Base-by-base conservation (phyloP, 257 asterid genomes). In the Forsythia suspensa region DNA sequence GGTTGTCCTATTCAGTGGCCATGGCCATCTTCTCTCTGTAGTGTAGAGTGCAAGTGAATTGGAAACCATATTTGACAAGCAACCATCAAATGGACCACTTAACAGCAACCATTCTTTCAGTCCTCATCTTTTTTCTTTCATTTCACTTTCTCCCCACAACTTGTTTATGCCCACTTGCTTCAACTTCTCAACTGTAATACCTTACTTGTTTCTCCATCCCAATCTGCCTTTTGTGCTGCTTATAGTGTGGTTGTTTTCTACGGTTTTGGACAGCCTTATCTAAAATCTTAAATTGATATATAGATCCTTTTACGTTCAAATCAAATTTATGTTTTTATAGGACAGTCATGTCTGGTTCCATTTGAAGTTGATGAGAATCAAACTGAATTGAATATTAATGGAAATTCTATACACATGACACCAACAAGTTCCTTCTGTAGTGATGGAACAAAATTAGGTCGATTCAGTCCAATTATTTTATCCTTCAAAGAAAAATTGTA, bases 121-220 rank as follows among this genome's bases (percentile, higher is more conserved):
- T 67, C 72, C 69, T n/a, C 57, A 13, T 83, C 81, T 55, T 77
- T 76, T 77, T 78, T 77, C 51, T 82, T 85, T 73, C 80, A 85
- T 51, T 44, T 82, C 68, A 55, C 66, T 80, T 34, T 20, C 77
- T 41, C 67, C 73, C 81, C 78, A 5, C 80, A 15, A 57, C 70
- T 18, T 57, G 29, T 21, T 67, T 71, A 80, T 75, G 79, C 83
- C 89, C 87, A 77, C 86, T 72, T 77, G 76, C 73, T 84, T 84
- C 79, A 79, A 80, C 80, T 20, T 74, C 81, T 76, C 83, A 77
- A 81, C 83, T 68, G 74, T 69, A 79, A 48, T 80, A 39, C 84
- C 80, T 77, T 52, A 52, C 76, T 24, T 66, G 63, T 63, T 72
- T 63, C 82, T 42, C 77, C 57, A 55, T 83, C 80, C 39, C 79